phyloP scores from a whole-genome alignment of 805 yeast genomes.

The Wickerhamiella nectarea region DNA sequence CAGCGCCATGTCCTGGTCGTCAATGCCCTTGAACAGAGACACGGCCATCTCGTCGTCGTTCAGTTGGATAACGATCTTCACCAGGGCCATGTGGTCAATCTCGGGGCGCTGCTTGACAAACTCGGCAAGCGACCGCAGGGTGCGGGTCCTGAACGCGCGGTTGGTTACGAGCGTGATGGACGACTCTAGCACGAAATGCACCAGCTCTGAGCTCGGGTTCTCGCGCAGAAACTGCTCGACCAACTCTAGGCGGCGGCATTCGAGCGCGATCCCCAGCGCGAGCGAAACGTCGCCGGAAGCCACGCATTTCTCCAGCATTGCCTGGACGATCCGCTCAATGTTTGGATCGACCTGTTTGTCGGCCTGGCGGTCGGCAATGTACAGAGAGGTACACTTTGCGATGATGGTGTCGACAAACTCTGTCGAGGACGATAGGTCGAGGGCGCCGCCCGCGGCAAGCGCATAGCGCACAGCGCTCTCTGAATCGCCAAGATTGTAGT shows the following conservation, averaged over 20 bases:
- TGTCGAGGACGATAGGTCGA: slow-evolving; percentile 59
- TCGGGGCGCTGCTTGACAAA: slow-evolving; percentile 36
- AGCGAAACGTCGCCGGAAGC: slow-evolving; percentile 55
- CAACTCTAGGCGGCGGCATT: slow-evolving; percentile 73
- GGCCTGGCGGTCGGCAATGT: slow-evolving; percentile 50
- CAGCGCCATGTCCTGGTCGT: slow-evolving; percentile 50
- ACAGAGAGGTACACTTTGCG: slow-evolving; percentile 78
- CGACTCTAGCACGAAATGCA: slow-evolving; percentile 53
- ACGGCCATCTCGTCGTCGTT: slow-evolving; percentile 64
- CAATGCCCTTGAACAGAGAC: slow-evolving; percentile 47
- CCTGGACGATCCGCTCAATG: slow-evolving; percentile 60
- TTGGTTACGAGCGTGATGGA: slow-evolving; percentile 54
- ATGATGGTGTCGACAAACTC: slow-evolving; percentile 90
- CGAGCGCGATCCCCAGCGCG: slow-evolving; percentile 84
- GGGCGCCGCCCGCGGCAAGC: slow-evolving; percentile 66
- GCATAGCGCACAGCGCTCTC: slow-evolving; percentile 83
- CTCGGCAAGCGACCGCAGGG: slow-evolving; percentile 48
- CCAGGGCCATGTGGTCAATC: slow-evolving; percentile 72
- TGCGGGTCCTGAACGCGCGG: slow-evolving; percentile 50
- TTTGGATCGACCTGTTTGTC: slow-evolving; percentile 40
- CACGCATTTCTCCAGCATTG: slow-evolving; percentile 73
- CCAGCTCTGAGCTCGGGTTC: slow-evolving; percentile 22
- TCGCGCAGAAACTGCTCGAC: slow-evolving; percentile 42
- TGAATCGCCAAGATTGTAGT: slow-evolving; percentile 86
- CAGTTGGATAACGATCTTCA: slow-evolving; percentile 78